These are phyloP conservation scores for Cyathus striatus DNA, from an alignment of 768 basidiomycete genomes.

Conservation along the genomic window DNA sequence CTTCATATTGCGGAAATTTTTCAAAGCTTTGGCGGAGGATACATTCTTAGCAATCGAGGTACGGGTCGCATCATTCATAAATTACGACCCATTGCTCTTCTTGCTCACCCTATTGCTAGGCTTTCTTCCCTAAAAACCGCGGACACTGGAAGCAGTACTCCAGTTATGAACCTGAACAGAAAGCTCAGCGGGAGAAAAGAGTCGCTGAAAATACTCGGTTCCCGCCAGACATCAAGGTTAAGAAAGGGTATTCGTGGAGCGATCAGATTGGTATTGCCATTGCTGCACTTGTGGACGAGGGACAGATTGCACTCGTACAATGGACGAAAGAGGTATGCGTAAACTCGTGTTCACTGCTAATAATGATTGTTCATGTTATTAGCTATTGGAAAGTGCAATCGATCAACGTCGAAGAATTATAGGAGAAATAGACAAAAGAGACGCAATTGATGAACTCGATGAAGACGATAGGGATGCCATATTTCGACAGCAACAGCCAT, in stretches of 20 bases:
- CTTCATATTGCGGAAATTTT: slow-evolving; percentile 88
- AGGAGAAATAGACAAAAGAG: slow-evolving; percentile 49
- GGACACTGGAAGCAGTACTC: slow-evolving; percentile 84
- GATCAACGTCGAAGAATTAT: slow-evolving; percentile 55
- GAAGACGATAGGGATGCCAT: slow-evolving; percentile 14
- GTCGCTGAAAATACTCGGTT: slow-evolving; percentile 37
- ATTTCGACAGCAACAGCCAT: slow-evolving; percentile 38
- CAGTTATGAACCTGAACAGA: slow-evolving; percentile 62
- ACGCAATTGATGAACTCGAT: slow-evolving; percentile 28
- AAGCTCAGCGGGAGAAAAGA: slow-evolving; percentile 26
- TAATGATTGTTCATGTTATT: slow-evolving; percentile 2
- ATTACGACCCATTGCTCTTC: not conserved
- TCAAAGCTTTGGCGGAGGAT: slow-evolving; percentile 84
- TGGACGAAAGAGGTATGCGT: slow-evolving; percentile 76
- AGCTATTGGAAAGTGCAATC: slow-evolving; percentile 45
- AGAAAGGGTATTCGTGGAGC: slow-evolving; percentile 85
- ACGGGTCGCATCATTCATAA: slow-evolving; percentile 11
- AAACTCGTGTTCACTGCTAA: not conserved
- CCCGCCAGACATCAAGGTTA: slow-evolving; percentile 71
- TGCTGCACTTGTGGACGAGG: slow-evolving; percentile 64
- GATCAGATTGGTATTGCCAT: slow-evolving; percentile 88
- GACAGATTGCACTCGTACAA: slow-evolving; percentile 57
- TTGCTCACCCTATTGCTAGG: slow-evolving; percentile 34
- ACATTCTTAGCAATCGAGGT: slow-evolving; percentile 89
- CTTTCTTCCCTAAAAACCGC: slow-evolving; percentile 87